Evolutionary conservation across 1,139 yeast genomes (phyloP).

Genomic region (Nakaseomyces glabratus): DNA sequence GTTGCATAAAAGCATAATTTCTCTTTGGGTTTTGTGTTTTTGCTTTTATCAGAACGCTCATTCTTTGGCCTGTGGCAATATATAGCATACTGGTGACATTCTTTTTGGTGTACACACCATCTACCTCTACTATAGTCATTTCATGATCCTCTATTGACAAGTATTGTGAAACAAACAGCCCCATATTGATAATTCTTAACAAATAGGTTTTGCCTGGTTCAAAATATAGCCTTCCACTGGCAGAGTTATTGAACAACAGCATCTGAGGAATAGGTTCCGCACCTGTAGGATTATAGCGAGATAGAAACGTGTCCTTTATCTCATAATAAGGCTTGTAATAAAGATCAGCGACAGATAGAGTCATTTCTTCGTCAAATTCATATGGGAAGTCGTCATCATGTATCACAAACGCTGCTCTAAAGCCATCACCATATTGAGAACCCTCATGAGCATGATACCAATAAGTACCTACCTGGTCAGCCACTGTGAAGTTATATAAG

Average conservation of each 20-base stretch:
- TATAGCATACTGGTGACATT: conserved; percentile 49
- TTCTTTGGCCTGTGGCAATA: conserved; percentile 64
- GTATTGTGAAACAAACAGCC: conserved; percentile 66
- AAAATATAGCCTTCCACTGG: conserved; percentile 48
- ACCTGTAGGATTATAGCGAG: conserved; percentile 68
- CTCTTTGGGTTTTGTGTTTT: conserved; percentile 36
- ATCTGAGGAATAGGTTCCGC: conserved; percentile 74
- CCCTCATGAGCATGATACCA: conserved; percentile 83
- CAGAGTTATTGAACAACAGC: conserved; percentile 54
- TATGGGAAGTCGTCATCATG: conserved; percentile 49
- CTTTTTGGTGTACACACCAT: conserved; percentile 59
- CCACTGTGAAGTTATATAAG: conserved; percentile 54
- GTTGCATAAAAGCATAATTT: conserved; percentile 56
- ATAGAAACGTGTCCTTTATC: conserved; percentile 42
- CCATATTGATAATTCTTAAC: conserved; percentile 54
- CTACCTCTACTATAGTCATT: conserved; percentile 60
- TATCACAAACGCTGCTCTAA: conserved; percentile 61
- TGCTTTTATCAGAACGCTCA: conserved; percentile 51
- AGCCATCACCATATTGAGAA: conserved; percentile 69
- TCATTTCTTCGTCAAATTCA: conserved; percentile 53
- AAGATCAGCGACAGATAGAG: conserved; percentile 50
- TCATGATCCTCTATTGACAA: conserved; percentile 60
- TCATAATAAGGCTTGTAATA: conserved; percentile 46
- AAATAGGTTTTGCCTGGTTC: conserved; percentile 55
- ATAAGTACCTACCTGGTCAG: conserved; percentile 60